Percentiles rank a stretch among this genome's conserved stretches.
These are phyloP conservation scores for Fusarium decemcellulare DNA, from an alignment of 2,329 filamentous ascomycete genomes.

Conservation along the genomic window DNA sequence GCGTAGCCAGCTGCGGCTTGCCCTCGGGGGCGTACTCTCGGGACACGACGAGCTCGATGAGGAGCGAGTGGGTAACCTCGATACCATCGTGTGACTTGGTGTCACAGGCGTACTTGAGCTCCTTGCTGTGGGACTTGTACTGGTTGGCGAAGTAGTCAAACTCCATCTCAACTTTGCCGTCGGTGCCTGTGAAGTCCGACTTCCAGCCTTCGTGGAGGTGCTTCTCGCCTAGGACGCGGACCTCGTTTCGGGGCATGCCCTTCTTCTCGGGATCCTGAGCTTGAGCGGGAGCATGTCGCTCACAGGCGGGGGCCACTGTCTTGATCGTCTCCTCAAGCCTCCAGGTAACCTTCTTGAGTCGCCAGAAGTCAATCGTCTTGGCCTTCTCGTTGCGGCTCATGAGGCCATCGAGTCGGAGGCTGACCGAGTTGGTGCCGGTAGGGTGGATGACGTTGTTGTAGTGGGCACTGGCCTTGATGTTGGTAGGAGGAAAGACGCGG, in stretches of 20 bases:
- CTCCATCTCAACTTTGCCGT: constrained; percentile 81
- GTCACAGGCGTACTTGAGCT: constrained; percentile 80
- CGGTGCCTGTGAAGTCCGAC: constrained; percentile 68
- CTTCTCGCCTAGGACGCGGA: constrained; percentile 82
- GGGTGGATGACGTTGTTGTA: constrained; percentile 89
- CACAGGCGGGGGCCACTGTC: constrained; percentile 84
- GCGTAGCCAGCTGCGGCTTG: constrained; percentile 78
- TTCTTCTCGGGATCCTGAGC: constrained; percentile 62
- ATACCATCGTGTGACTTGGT: constrained; percentile 81
- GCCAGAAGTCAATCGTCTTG: constrained; percentile 85
- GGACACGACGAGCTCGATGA: constrained; percentile 94
- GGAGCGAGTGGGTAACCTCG: constrained; percentile 85
- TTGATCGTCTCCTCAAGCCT: constrained; percentile 90
- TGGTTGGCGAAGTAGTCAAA: constrained; percentile 72
- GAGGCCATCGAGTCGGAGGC: constrained; percentile 88
- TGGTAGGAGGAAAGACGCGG: constrained; percentile 95
- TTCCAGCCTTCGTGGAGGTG: constrained; percentile 94
- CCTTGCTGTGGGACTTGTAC: constrained; percentile 61
- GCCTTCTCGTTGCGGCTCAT: constrained; percentile 77
- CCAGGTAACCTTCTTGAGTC: constrained; percentile 92
- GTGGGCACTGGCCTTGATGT: constrained; percentile 88
- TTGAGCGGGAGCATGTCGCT: constrained; percentile 75
- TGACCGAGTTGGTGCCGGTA: constrained; percentile 83
- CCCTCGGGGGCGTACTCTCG: constrained; percentile 87
- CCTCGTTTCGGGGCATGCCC: constrained; percentile 80